Evolutionary conservation across 2,329 filamentous ascomycete species (phyloP).

Genomic region (Fusarium tricinctum): DNA sequence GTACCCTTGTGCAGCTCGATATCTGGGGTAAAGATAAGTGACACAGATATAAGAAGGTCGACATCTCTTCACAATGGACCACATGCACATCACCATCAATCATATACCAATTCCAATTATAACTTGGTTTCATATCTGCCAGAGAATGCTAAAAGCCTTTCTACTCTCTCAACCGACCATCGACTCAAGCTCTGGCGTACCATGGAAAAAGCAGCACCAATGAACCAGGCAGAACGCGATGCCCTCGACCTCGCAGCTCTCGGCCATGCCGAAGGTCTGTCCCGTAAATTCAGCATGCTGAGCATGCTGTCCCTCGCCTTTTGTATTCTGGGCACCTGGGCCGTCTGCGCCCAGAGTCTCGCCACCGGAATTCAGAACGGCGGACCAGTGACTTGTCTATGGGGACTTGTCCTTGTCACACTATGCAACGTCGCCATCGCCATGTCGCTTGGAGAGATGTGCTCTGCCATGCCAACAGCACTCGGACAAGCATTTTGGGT

Average conservation of each 20-base stretch:
- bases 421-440: conserved; percentile 67
- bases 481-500: conserved; percentile 71
- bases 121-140: neutral
- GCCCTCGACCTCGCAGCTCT: conserved; percentile 56
- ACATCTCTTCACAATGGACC: neutral
- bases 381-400: conserved; percentile 66
- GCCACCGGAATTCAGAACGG: conserved; percentile 65
- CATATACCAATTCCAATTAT: neutral
- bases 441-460: conserved; percentile 67
- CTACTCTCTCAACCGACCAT: conserved; percentile 18
- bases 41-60: conserved; percentile 25
- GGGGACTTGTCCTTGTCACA: conserved; percentile 66
- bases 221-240: conserved; percentile 43
- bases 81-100: neutral
- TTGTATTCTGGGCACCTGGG: conserved; percentile 70
- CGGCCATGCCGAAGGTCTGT: conserved; percentile 56
- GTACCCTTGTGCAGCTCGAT: neutral
- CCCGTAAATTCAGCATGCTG: conserved; percentile 64
- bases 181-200: conserved; percentile 42
- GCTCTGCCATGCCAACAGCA: conserved; percentile 71
- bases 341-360: conserved; percentile 65
- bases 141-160: conserved; percentile 40
- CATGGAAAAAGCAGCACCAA: conserved; percentile 42
- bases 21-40: conserved; percentile 36
- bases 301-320: conserved; percentile 71